Evolutionary conservation across 1,139 yeast species (phyloP).

Genomic region (Yamadazyma songkhlaensis): DNA sequence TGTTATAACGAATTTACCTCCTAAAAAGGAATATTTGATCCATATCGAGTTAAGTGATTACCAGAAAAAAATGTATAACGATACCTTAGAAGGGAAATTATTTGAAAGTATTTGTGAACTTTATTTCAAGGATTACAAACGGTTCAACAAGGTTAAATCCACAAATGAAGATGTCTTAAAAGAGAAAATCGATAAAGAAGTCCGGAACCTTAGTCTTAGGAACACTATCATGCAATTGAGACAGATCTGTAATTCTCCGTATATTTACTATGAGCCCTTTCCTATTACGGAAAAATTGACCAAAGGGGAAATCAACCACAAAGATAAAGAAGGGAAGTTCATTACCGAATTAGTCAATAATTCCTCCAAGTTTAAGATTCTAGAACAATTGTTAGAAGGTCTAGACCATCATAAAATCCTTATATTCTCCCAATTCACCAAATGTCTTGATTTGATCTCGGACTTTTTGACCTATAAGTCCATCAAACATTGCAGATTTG

Average conservation of each 20-base stretch:
- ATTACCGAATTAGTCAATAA: conserved; percentile 35
- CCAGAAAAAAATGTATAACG: conserved; percentile 65
- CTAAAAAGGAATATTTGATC: conserved; percentile 83
- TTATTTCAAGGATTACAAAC: conserved; percentile 16
- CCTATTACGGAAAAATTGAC: conserved; percentile 27
- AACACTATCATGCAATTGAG: conserved; percentile 81
- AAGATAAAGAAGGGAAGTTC: conserved; percentile 19
- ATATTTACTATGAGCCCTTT: conserved; percentile 78
- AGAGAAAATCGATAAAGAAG: conserved; percentile 16
- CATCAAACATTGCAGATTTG: conserved; percentile 60
- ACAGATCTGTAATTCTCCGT: conserved; percentile 82
- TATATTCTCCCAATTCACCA: conserved; percentile 82
- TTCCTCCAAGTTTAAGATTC: conserved; percentile 69
- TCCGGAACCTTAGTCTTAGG: conserved; percentile 39
- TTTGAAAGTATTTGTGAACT: conserved; percentile 29
- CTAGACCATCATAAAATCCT: conserved; percentile 67
- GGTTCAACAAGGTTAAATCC: conserved; percentile 10
- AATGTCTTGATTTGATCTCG: conserved; percentile 69
- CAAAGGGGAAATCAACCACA: conserved; percentile 21
- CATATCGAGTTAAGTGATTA: conserved; percentile 64
- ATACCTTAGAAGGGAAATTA: conserved; percentile 50
- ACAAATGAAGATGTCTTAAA: conserved; percentile 7
- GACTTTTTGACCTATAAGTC: conserved; percentile 52
- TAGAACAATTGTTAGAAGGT: conserved; percentile 58
- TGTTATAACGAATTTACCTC: conserved; percentile 69